phyloP scores from a whole-genome alignment of 1,284 basidiomycete genomes.

The Ceratobasidium sp. region DNA sequence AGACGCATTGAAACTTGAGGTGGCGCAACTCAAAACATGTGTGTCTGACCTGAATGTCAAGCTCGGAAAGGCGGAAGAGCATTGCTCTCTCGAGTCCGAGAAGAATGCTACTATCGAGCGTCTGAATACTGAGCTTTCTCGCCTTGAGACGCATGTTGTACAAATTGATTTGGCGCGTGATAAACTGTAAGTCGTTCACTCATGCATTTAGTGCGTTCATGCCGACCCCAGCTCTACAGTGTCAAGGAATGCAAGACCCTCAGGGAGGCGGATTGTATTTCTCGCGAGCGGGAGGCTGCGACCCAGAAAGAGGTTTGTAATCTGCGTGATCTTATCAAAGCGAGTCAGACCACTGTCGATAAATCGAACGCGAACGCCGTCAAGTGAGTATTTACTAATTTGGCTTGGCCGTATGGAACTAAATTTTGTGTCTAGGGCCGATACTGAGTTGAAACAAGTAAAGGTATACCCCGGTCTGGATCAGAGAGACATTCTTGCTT shows the following conservation, averaged over 20 bases:
- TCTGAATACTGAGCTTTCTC: not conserved
- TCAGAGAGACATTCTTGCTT: not conserved
- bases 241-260: not conserved
- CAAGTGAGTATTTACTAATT: not conserved
- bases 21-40: not conserved
- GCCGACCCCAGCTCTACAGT: not conserved
- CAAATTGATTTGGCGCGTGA: not conserved
- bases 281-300: conserved; percentile 13
- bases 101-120: not conserved
- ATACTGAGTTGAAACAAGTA: not conserved
- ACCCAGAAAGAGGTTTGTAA: not conserved
- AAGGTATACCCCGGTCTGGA: not conserved
- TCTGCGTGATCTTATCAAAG: not conserved
- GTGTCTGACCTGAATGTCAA: not conserved
- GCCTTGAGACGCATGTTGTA: not conserved
- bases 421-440: not conserved
- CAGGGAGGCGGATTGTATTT: not conserved
- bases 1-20: not conserved
- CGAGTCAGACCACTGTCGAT: not conserved
- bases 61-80: not conserved
- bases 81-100: conserved; percentile 11
- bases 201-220: not conserved
- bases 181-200: not conserved
- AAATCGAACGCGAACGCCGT: not conserved
- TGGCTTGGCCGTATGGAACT: not conserved